Evolutionary conservation across 148 eudicot species (phyloP), one percentile per base, ranked within the genome.

Genomic region (Cornus florida): DNA sequence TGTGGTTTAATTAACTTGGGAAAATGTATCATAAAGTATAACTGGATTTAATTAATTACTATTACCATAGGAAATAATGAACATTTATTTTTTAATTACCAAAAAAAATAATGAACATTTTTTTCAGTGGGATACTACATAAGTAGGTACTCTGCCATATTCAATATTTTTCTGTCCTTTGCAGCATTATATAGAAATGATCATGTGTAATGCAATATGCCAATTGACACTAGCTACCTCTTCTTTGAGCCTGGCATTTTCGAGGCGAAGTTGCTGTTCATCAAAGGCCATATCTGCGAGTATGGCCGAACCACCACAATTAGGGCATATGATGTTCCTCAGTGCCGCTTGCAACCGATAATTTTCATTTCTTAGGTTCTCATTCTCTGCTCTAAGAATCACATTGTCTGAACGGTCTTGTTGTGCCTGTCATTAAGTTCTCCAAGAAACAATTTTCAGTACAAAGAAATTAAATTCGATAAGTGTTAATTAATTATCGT

Each of bases 341-440:
- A 97, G 75, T n/a, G 93, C 90, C 0, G 95, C 88, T 87, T 93
- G 92, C 69, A 94, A 83, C 31, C 95, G 82, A 83, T 89, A 90
- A 73, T 97, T 97, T 50, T 97, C 99, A 20, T 84, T 91, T 89
- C 88, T 94, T 17, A 97, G 80, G 77, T 81, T 88, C n/a, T 97
- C 99, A 77, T 97, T 97, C 78, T 97, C 99, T 0, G 90, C 77
- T 79, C 99, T 90, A 35, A 97, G 81, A 62, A 94, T 80, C 69
- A 74, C 89, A 89, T 97, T 97, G 38, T 97, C 97, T 7, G 88
- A 75, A 78, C 99, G 83, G 81, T 94, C 99, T 81, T 97, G 99
- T 83, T 97, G 99, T 24, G 99, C 98, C 99, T 97, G 76, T 46
- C 24, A 71, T 23, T 12, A 28, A 14, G 20, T 65, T 53, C 76